Base-by-base conservation (phyloP, 352 stramenopile species). In the Globisporangium radiosum region DNA sequence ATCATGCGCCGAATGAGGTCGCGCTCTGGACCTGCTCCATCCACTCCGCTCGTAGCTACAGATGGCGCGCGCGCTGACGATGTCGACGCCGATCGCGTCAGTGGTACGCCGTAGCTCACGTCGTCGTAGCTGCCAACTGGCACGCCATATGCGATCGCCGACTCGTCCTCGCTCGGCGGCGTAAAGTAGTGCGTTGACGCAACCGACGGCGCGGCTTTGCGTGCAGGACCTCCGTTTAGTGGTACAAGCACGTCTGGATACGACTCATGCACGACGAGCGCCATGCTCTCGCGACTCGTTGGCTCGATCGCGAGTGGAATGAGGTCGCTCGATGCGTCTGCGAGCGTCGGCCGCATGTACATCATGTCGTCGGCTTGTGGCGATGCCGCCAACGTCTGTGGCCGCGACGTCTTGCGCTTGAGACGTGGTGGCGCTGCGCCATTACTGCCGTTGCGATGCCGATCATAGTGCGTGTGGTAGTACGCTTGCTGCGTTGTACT, bases 1-100 rank as follows among this genome's bases (percentile, higher is more conserved):
- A 83, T 66, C 55, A 89, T 71, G 39, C 62, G 66, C 54, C 10
- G 47, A 8, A 70, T 60, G 11, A 76, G 45, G 5, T 73, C 65
- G 39, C 10, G 39, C 39, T 43, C n/a, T 58, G 42, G 17, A 33
- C 25, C 3, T 33, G 25, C 25, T 64, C 45, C 14, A 52, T 15
- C 3, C 40, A 25, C 9, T 38, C 36, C 39, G 19, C 38, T 54
- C 37, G 52, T 51, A 17, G 25, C 5, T 17, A 14, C 49, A 33
- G 58, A 48, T 53, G 73, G 9, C 7, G 62, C 54, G 25, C 56
- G 57, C 49, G 71, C 33, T 3, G 61, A 58, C 14, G 67, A 43
- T 6, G 51, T 57, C 7, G 42, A 60, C 13, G 56, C 15, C 11
- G 68, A 38, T 2, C 40, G 49, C 1, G 57, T 49, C 33, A 25